Percentiles rank a stretch among this genome's conserved stretches.
phyloP scores from a whole-genome alignment of 805 yeast species.

The Candida maesae region DNA sequence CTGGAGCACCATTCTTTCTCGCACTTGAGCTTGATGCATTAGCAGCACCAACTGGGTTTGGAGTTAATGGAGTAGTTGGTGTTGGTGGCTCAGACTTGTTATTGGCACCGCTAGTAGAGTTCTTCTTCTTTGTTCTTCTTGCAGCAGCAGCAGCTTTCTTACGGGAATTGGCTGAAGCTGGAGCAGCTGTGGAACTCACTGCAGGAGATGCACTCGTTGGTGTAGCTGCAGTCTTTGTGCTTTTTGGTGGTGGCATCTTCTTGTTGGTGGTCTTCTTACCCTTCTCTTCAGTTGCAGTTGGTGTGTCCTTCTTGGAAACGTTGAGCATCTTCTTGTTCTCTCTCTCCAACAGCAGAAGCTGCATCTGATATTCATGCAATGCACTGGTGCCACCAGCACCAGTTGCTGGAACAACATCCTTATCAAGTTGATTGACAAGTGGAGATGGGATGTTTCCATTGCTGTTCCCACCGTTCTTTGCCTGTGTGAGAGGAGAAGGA shows the following conservation, averaged over 20 bases:
- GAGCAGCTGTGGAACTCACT: constrained; percentile 16
- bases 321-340: constrained; percentile 70
- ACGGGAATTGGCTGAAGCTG: constrained; percentile 17
- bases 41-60: constrained; percentile 18
- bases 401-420: constrained; percentile 12
- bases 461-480: constrained; percentile 12
- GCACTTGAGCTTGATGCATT: constrained; percentile 1
- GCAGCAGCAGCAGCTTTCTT: constrained; percentile 25
- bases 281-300: constrained; percentile 14
- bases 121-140: constrained; percentile 18
- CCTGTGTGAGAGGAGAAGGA: constrained; percentile 13
- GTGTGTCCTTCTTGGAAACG: constrained; percentile 39
- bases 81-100: constrained; percentile 37
- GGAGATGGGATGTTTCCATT: constrained; percentile 27
- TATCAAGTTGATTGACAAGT: constrained; percentile 14
- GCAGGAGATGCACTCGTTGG: constrained; percentile 29
- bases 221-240: constrained; percentile 15
- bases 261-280: constrained; percentile 3
- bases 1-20: too few species aligned
- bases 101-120: constrained; percentile 12
- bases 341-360: constrained; percentile 66
- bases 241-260: constrained; percentile 28
- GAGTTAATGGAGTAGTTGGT: constrained; percentile 39
- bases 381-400: constrained; percentile 36
- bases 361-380: constrained; percentile 78